Evolutionary conservation across 179 eudicot species (phyloP), one percentile per base, ranked within the genome.

Genomic region (Actinidia chinensis): DNA sequence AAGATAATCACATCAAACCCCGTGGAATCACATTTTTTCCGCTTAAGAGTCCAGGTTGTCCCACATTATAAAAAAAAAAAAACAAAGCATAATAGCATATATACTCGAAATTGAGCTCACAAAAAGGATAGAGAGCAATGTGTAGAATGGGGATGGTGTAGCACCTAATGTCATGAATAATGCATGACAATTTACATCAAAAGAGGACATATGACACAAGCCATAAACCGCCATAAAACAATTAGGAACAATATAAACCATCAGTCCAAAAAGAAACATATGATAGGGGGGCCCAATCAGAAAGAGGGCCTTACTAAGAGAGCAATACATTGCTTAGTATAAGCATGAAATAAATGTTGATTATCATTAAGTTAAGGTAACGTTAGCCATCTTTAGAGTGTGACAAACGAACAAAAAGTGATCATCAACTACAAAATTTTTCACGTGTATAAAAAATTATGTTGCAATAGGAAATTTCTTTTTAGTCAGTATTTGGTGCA

Each of bases 241-340:
- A 74, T n/a, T 20, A 74, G 4, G 11, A 14, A 40, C 11, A 58
- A 28, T 40, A 5, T 73, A n/a, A 60, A 56, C 65, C 40, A 73
- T 56, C 76, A 73, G 66, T 51, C 56, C 25, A 42, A 73, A 36
- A 73, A 33, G 67, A 74, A 43, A 74, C 67, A 59, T 40, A 40
- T 42, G 65, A 60, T n/a, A 28, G 33, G 65, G 10, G 64, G 18
- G 7, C 56, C 78, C 9, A 8, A 28, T 46, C 56, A 75, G 58
- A 44, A 61, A 15, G 51, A 58, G 69, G 46, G n/a, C n/a, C 78
- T 25, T 25, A 61, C 78, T 44, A n/a, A 61, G 69, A 74, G 5
- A 47, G 33, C 33, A 28, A 61, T 23, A 23, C 18, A 60, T 61
- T 60, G 33, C 8, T 58, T 58, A 58, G 59, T 59, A 42, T 73